Evolutionary conservation across 257 asterid genomes (phyloP), one percentile per base, ranked within the genome.

Genomic region (Solanum neorickii): DNA sequence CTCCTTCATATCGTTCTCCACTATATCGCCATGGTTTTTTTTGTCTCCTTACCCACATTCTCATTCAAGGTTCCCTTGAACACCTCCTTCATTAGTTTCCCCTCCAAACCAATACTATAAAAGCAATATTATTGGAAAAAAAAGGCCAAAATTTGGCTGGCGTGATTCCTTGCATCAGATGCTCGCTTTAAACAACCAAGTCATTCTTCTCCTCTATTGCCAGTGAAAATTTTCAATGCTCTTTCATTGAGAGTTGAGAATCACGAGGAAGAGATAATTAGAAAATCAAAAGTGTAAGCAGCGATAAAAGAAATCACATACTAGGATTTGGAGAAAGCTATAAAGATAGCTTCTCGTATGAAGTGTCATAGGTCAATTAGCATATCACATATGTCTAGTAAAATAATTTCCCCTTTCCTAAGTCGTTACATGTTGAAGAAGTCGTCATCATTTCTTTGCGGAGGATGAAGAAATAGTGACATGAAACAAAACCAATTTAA

Each of bases 401-500:
- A 93, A 87, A 93, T 92, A 92, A 94, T 94, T 70, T 86, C 94
- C 86, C 95, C 94, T 12, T 88, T 97, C 87, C 88, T 97, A 80
- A 91, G 93, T 65, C 92, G 95, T 27, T 98, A 96, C 90, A 94
- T 98, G 84, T 91, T 97, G 90, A 95, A 96, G 95, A 97, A 95
- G 90, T 98, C 99, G 6, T 94, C 99, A 12, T 93, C 99, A 7
- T 97, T 97, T 87, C 93, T 97, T 91, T 97, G 99, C 98, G 18
- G 18, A 97, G 95, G 94, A 86, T 97, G 92, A 95, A 95, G 98
- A 95, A 90, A 93, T 47, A 18, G 56, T 6, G 98, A 39, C 88
- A 31, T 47, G 56, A 47, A 47, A 47, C 18, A 47, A 46, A 47
- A 5, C 5, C 6, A 13, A 3, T 47, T 87, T 76, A 80, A 85